Conservation (phyloP, 2,329 filamentous ascomycete species). For the Colletotrichum sp. region DNA sequence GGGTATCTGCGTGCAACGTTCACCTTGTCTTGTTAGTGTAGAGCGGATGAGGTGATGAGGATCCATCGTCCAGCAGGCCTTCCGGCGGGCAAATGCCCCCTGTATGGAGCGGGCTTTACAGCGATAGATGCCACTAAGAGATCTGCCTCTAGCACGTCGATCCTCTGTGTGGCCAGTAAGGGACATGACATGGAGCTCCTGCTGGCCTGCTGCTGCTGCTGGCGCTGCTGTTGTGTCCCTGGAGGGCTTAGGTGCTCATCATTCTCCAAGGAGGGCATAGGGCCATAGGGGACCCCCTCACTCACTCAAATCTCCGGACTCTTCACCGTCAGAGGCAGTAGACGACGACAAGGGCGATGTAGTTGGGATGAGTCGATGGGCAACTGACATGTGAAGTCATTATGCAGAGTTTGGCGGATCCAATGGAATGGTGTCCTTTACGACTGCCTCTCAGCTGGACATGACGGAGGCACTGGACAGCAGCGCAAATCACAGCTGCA, state of each 20-base stretch:
- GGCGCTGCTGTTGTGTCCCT: not conserved
- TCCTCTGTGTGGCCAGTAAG: not conserved
- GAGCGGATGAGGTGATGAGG: not conserved
- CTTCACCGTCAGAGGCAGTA: not conserved
- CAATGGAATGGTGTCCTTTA: not conserved
- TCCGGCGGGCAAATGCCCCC: not conserved
- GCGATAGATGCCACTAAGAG: slow-evolving; percentile 5
- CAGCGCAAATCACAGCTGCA: slow-evolving; percentile 10
- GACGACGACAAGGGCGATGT: not conserved
- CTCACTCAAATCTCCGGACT: not conserved
- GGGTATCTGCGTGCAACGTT: not conserved
- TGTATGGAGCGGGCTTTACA: not conserved
- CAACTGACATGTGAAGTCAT: slow-evolving; percentile 7
- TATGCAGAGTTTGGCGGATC: not conserved
- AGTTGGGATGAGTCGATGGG: not conserved
- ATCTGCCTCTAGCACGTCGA: slow-evolving; percentile 16
- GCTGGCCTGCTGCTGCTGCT: not conserved
- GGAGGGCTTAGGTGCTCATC: not conserved
- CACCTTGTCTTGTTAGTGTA: not conserved
- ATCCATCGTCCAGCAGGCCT: not conserved
- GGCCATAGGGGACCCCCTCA: not conserved
- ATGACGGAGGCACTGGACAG: not conserved
- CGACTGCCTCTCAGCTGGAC: not conserved
- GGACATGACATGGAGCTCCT: not conserved
- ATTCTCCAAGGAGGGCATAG: not conserved